A percentile compares a stretch with the other conserved stretches of the same genome.
Evolutionary conservation across 768 basidiomycete species (phyloP).

Genomic region (Mycena filopes): DNA sequence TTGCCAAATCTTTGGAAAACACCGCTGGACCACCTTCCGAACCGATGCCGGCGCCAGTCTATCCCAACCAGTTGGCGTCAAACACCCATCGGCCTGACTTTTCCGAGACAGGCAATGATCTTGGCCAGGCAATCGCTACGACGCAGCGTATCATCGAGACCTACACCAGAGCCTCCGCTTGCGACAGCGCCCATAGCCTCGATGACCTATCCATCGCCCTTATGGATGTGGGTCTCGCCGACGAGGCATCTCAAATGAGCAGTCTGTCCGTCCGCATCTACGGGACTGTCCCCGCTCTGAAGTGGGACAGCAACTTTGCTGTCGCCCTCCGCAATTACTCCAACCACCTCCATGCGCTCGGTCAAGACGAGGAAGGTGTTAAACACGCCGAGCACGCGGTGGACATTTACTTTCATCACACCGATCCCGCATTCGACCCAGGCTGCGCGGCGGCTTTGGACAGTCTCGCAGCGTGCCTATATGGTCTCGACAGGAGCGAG

Average conservation of each 20-base stretch:
- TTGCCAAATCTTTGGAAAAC: neutral
- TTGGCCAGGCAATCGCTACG: neutral
- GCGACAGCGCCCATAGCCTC: slow-evolving; percentile 6
- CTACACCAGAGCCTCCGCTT: neutral
- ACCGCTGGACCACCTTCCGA: neutral
- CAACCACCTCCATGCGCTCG: slow-evolving; percentile 7
- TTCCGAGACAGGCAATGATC: neutral
- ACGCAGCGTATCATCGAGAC: neutral
- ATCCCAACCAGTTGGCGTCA: slow-evolving; percentile 1
- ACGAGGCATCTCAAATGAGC: slow-evolving; percentile 15
- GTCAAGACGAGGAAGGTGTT: neutral
- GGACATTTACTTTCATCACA: neutral
- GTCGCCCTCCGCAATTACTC: slow-evolving; percentile 14
- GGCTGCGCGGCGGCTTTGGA: slow-evolving; percentile 4
- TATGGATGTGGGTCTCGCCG: slow-evolving; percentile 15
- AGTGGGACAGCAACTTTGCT: slow-evolving; percentile 11
- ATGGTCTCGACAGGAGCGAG: neutral
- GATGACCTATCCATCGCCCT: slow-evolving; percentile 13
- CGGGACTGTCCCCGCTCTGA: neutral
- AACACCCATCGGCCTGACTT: slow-evolving; percentile 1
- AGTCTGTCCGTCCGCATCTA: slow-evolving; percentile 13
- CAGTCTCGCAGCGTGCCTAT: neutral
- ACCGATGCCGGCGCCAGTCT: neutral
- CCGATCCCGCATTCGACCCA: neutral
- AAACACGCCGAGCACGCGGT: neutral